Evolutionary conservation across 169 alveolate genomes (phyloP), one percentile per base, ranked within the genome.

Genomic region (Eimeria acervulina): DNA sequence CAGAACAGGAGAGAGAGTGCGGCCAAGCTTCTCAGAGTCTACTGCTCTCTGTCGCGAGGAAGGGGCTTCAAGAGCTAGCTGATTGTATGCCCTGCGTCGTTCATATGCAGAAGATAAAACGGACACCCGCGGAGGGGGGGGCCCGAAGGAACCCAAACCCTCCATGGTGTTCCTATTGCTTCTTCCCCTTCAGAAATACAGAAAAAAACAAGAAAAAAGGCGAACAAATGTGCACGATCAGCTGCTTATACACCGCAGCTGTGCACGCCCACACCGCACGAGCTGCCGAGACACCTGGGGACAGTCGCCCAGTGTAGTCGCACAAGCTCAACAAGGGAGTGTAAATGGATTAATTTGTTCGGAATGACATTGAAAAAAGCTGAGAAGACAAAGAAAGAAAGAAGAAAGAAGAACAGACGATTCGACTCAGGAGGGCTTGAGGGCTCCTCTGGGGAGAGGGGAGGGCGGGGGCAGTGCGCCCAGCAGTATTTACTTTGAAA

Each of bases 61-160:
- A 33, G 85, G 51, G 52, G 85, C 13, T 12, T 74, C 85, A 1
- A 74, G 51, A 7, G 85, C 85, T 19, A 74, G 38, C 85, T 74
- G 85, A 74, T 74, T 74, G 85, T 74, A 74, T 15, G 31, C 21
- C 51, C 47, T 36, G 0, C 85, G 52, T 1, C 52, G 7, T 51
- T 36, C 47, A 36, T 26, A 74, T 7, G 85, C 85, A 28, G 85
- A 74, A 66, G 76, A 15, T 26, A 28, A 17, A 5, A 66, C 19
- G 36, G 42, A 13, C 15, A n/a, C 36, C 12, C 7, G 38, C 28
- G 78, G 31, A 1, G 78, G 38, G 42, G 38, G 78, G 38, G 33
- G 36, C 28, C 78, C 78, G 31, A 33, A 68, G 78, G 28, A 13
- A 15, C 78, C 38, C 42, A 28, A 28, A 13, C 28, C 28, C 38